Conservation (phyloP, 2,329 filamentous ascomycete species). For the Hypoxylon sp. region DNA sequence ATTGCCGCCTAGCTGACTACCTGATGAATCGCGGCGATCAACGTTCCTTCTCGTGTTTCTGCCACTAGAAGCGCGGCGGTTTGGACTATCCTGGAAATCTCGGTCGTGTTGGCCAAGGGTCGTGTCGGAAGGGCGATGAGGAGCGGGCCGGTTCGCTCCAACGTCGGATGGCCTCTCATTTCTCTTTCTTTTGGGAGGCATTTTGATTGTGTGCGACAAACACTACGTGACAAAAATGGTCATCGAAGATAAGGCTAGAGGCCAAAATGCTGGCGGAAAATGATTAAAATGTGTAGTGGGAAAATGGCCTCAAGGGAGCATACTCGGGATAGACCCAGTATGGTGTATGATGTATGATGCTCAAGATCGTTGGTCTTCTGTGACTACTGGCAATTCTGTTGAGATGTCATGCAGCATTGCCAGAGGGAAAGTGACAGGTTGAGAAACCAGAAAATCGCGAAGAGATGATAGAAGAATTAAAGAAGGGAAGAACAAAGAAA, state of each 20-base stretch:
- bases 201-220: slow-evolving; percentile 52
- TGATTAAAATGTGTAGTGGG: slow-evolving; percentile 34
- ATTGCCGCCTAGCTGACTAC: slow-evolving; percentile 54
- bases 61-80: slow-evolving; percentile 61
- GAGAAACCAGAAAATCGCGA: slow-evolving; percentile 29
- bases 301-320: slow-evolving; percentile 44
- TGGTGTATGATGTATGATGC: slow-evolving; percentile 13
- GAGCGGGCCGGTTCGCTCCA: slow-evolving; percentile 69
- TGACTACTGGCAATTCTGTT: slow-evolving; percentile 4
- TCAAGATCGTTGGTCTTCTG: not conserved
- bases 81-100: slow-evolving; percentile 62
- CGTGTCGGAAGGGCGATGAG: slow-evolving; percentile 73
- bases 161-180: slow-evolving; percentile 66
- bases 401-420: slow-evolving; percentile 20
- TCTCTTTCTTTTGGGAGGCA: slow-evolving; percentile 75
- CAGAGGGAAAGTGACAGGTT: slow-evolving; percentile 20
- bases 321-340: slow-evolving; percentile 35
- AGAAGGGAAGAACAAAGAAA: slow-evolving; percentile 43
- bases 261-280: slow-evolving; percentile 42
- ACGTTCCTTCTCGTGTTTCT: slow-evolving; percentile 62
- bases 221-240: slow-evolving; percentile 46
- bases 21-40: slow-evolving; percentile 69
- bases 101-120: slow-evolving; percentile 71
- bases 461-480: slow-evolving; percentile 32
- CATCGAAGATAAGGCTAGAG: slow-evolving; percentile 44